phyloP scores from a whole-genome alignment of 2,329 filamentous ascomycete species.

The Akanthomyces dipterigenus region DNA sequence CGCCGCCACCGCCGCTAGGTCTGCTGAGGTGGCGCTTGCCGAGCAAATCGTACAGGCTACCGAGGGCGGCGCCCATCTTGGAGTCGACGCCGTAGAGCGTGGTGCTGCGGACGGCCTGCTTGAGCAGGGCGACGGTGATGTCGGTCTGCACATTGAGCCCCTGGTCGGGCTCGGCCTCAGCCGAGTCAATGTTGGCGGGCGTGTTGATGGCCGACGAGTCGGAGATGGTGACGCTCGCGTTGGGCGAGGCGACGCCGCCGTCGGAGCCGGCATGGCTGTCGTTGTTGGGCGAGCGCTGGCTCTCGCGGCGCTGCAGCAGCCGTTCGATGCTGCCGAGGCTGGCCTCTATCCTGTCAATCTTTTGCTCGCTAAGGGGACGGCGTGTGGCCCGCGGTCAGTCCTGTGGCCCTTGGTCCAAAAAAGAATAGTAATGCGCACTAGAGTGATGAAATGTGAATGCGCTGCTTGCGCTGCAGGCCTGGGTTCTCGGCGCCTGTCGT shows the following conservation, averaged over 20 bases:
- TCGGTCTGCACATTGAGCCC: conserved; percentile 43
- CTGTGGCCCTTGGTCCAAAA: neutral
- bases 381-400: neutral
- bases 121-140: conserved; percentile 48
- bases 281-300: conserved; percentile 29
- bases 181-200: conserved; percentile 8
- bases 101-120: conserved; percentile 42
- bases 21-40: conserved; percentile 35
- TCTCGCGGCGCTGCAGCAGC: conserved; percentile 32
- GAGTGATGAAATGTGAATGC: conserved; percentile 54
- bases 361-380: conserved; percentile 38
- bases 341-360: conserved; percentile 43
- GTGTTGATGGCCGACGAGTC: conserved; percentile 10
- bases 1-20: neutral
- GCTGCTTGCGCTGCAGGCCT: conserved; percentile 47
- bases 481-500: conserved; percentile 48
- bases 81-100: conserved; percentile 39
- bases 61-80: conserved; percentile 47
- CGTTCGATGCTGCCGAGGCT: conserved; percentile 38
- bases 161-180: conserved; percentile 25
- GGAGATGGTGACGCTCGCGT: conserved; percentile 9
- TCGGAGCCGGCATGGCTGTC: conserved; percentile 31
- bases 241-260: conserved; percentile 19
- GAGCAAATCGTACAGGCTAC: conserved; percentile 46
- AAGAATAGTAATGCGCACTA: conserved; percentile 37